Evolutionary conservation across 305 asterid species (phyloP), one percentile per base, ranked within the genome.

Genomic region (Fraxinus greggii): DNA sequence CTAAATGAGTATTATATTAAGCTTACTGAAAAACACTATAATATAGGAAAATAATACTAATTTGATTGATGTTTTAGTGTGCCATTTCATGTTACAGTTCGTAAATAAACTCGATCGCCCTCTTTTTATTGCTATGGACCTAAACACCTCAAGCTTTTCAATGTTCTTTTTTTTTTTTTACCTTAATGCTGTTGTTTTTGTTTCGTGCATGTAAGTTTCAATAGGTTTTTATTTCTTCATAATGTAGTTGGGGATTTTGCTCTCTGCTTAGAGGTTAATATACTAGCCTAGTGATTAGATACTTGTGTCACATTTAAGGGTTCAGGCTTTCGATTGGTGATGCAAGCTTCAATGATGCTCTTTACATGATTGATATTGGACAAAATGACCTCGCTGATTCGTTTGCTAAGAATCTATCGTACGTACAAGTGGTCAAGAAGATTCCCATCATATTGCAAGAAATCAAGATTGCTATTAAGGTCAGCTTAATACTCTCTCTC

Each of bases 281-380:
- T 63, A 32, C 32, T 76, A 6, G 31, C 70, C 15, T 12, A 67
- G 17, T 83, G 38, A 82, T 77, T 75, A 8, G n/a, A 59, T 23
- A 29, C 5, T 51, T 61, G 72, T 85, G 73, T 48, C 85, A 26
- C 83, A 65, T 75, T 12, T 81, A 93, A 97, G 97, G 81, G 83
- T 65, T 83, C 79, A n/a, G 78, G 35, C 74, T 79, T 85, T 80
- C 90, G 75, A 45, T 91, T 81, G 83, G 88, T 33, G 78, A 84
- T 72, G 88, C 89, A 77, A 91, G 89, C 69, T 94, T 94, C 72
- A 75, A 83, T 31, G 86, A 86, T 80, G 98, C 95, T 31, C 90
- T 93, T 63, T 91, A 90, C 89, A 81, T 92, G 91, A 85, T 94
- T 82, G 98, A 94, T 83, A 94, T 94, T 61, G 98, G 98, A 78